Base-by-base conservation (phyloP, 208 protist genomes). In the Balamuthia mandrillaris region DNA sequence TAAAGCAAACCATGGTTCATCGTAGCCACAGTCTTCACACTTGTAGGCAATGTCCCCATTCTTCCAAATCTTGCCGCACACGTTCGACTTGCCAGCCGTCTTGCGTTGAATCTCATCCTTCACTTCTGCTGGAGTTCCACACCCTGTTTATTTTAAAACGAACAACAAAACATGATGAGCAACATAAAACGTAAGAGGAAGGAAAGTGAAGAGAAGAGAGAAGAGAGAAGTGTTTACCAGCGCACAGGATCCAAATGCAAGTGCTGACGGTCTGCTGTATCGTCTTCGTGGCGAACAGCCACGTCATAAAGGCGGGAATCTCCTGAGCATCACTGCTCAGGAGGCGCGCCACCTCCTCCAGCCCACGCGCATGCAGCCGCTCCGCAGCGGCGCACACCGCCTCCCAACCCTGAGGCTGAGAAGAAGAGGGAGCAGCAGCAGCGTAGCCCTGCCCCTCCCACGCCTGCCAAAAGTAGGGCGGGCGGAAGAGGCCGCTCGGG, bases 1-100 rank as follows among this genome's bases (percentile, higher is more conserved):
- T 18, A 21, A 29, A 29, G 27, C 2, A 6, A 60, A 79, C 70
- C 47, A 78, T 6, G 68, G 52, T 27, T 60, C 70, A 42, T 79
- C 70, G 33, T 60, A 79, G 21, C 60, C 47, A 35, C 70, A 79
- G 18, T 79, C 47, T 10, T 42, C 29, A 7, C 70, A 79, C 31
- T 79, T 79, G 70, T 79, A 79, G 70, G 70, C 70, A 29, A 79
- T 42, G 42, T 79, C 70, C 47, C 70, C 70, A 9, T 51, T 58
- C 47, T 79, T 79, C 70, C 70, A 79, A 16, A 79, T 49, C 33
- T 49, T 42, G 0, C 70, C 70, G 16, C 70, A 79, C 16, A 35
- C 70, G 24, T 79, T 79, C 31, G 70, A 60, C 27, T 79, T 79
- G 70, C 70, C 70, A 12, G 70, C 70, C 7, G 70, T 60, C 39